Base-by-base conservation (phyloP, 441 rosid genomes). In the Metrosideros polymorpha region DNA sequence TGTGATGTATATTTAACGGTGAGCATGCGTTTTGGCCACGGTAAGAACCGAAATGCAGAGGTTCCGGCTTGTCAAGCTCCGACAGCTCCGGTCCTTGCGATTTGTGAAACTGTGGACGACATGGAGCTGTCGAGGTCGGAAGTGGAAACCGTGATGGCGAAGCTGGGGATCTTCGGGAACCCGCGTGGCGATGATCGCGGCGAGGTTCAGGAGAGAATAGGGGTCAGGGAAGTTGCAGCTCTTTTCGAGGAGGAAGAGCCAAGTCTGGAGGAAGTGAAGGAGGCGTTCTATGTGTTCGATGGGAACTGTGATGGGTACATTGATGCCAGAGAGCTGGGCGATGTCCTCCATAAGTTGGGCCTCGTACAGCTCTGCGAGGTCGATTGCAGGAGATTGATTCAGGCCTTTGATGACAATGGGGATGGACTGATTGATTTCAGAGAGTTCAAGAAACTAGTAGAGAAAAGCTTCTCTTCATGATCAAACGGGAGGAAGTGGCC, bases 281-380 rank as follows among this genome's bases (percentile, higher is more conserved):
- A 87, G 79, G 89, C 89, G 9, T 87, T 87, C 57, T 29, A 30
- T 2, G 86, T 87, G 57, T 87, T 87, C 7, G 89, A 87, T 57
- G 54, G 12, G 85, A 87, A 87, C 84, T 29, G 85, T n/a, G 89
- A 87, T 27, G 89, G 89, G 43, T 84, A n/a, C 84, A 87, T 87
- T 27, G 89, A 87, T 42, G 89, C 86, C 13, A 18, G 27, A 24
- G 89, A 87, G 52, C 85, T 87, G 50, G 22, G 35, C 0, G 61
- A 59, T 22, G 84, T 85, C 14, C 85, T 87, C 25, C 47, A 12
- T n/a, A 43, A 85, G 17, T 61, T 87, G n/a, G 89, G 89, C 55
- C 29, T 79, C 0, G 54, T 22, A 6, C 82, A 79, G 30, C 35
- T 87, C 25, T 15, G 86, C 5, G 89, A 87, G 66, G 51, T 47